A percentile compares a stretch with the other conserved stretches of the same genome.
Evolutionary conservation across 306 rosid genomes (phyloP).

Genomic region (Trifolium repens): DNA sequence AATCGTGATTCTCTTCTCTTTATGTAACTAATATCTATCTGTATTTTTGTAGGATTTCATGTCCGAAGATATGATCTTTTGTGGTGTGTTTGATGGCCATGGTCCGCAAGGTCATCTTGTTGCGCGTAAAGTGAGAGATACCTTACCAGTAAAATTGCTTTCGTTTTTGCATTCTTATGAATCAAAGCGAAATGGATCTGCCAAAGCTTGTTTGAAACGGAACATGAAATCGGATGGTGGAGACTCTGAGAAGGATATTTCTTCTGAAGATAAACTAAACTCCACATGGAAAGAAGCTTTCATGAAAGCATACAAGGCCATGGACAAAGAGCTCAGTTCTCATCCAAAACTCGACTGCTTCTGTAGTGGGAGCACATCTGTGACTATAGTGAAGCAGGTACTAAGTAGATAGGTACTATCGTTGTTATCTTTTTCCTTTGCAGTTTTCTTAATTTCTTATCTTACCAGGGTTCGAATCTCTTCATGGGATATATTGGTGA

Average conservation of each 20-base stretch:
- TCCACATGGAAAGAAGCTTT: conserved; percentile 86
- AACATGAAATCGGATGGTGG: conserved; percentile 56
- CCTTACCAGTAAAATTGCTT: conserved; percentile 78
- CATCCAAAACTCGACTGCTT: conserved; percentile 95
- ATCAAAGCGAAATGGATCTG: conserved; percentile 65
- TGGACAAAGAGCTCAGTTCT: conserved; percentile 96
- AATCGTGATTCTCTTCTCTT: background rate
- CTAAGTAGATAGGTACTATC: conserved; percentile 1
- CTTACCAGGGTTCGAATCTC: conserved; percentile 78
- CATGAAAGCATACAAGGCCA: conserved; percentile 88
- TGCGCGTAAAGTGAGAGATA: conserved; percentile 94
- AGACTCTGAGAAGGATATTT: conserved; percentile 66
- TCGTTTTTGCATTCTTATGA: conserved; percentile 77
- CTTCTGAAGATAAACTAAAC: conserved; percentile 62
- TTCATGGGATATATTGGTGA: conserved; percentile 95
- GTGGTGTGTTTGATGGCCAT: conserved; percentile 97
- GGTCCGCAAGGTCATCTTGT: conserved; percentile 98
- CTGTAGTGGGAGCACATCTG: conserved; percentile 98
- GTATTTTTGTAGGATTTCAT: conserved; percentile 75
- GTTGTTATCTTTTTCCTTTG: conserved; percentile 26
- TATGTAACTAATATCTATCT: conserved; percentile 28
- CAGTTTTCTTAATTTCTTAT: conserved; percentile 43
- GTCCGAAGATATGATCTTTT: conserved; percentile 80
- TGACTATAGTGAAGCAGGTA: conserved; percentile 94
- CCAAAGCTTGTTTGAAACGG: conserved; percentile 69